Evolutionary conservation across 768 basidiomycete species (phyloP).

Genomic region (Phaeolepiota aurea): DNA sequence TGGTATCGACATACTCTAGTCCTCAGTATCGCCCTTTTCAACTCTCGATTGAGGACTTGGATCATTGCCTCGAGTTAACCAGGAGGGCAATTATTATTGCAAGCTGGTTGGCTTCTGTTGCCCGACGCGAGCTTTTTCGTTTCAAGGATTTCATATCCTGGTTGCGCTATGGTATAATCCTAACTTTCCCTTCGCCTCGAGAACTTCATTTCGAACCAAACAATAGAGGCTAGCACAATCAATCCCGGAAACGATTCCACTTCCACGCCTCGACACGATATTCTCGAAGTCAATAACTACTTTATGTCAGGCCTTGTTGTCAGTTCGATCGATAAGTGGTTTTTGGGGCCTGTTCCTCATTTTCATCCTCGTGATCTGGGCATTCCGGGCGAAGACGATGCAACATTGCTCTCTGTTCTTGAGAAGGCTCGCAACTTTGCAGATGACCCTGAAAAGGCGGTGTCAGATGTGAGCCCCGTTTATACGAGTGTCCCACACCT

Average conservation of each 20-base stretch:
- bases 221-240: slow-evolving; percentile 37
- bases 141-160: slow-evolving; percentile 78
- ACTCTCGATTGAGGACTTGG: slow-evolving; percentile 41
- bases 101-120: slow-evolving; percentile 59
- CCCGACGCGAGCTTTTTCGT: slow-evolving; percentile 58
- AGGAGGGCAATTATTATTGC: slow-evolving; percentile 53
- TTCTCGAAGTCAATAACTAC: slow-evolving; percentile 76
- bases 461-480: no score
- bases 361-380: slow-evolving; percentile 45
- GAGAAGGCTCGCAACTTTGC: slow-evolving; percentile 40
- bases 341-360: slow-evolving; percentile 51
- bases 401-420: slow-evolving; percentile 31
- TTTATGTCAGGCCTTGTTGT: slow-evolving; percentile 60
- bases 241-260: slow-evolving; percentile 46
- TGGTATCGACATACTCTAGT: slow-evolving; percentile 24
- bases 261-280: slow-evolving; percentile 53
- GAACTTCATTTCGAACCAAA: slow-evolving; percentile 8
- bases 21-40: slow-evolving; percentile 49
- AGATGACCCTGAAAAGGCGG: slow-evolving; percentile 36
- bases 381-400: slow-evolving; percentile 24
- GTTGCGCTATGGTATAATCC: slow-evolving; percentile 59
- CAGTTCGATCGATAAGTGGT: slow-evolving; percentile 76
- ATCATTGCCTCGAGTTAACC: slow-evolving; percentile 42
- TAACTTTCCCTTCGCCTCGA: neutral
- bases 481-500: no score